These are phyloP conservation scores for Nicotiana otophora DNA, from an alignment of 257 asterid species.

Conservation along the genomic window DNA sequence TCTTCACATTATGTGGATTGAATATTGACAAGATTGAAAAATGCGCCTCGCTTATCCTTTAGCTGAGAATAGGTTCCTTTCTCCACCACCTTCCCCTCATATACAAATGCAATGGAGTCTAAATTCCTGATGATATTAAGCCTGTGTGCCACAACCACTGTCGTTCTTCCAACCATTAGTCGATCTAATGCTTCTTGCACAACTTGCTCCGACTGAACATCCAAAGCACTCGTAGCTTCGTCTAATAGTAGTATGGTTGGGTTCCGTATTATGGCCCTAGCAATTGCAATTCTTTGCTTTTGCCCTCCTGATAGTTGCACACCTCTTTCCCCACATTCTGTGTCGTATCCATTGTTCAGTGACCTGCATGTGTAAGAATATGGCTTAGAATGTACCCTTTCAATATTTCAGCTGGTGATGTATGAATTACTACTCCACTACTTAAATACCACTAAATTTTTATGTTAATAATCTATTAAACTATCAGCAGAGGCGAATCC, in stretches of 20 bases:
- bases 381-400: not conserved
- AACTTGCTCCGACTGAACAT: constrained; percentile 68
- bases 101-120: constrained; percentile 56
- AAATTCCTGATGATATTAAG: constrained; percentile 72
- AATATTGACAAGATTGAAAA: constrained; percentile 56
- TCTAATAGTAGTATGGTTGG: constrained; percentile 58
- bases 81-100: constrained; percentile 67
- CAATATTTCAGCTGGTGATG: no score
- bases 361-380: constrained; percentile 32
- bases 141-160: constrained; percentile 74
- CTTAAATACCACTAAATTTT: no score
- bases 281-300: constrained; percentile 77
- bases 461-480: no score
- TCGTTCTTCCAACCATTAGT: constrained; percentile 70
- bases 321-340: constrained; percentile 82
- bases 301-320: constrained; percentile 77
- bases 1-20: constrained; percentile 22
- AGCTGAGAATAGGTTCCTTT: constrained; percentile 52
- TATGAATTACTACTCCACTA: no score
- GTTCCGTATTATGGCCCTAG: constrained; percentile 63
- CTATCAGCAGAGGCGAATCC: no score
- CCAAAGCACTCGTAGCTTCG: constrained; percentile 89
- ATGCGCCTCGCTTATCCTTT: constrained; percentile 60
- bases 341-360: constrained; percentile 61
- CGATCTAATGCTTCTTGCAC: constrained; percentile 75